Base-by-base conservation (phyloP, 495 filamentous ascomycete genomes). In the Tuber borchii region DNA sequence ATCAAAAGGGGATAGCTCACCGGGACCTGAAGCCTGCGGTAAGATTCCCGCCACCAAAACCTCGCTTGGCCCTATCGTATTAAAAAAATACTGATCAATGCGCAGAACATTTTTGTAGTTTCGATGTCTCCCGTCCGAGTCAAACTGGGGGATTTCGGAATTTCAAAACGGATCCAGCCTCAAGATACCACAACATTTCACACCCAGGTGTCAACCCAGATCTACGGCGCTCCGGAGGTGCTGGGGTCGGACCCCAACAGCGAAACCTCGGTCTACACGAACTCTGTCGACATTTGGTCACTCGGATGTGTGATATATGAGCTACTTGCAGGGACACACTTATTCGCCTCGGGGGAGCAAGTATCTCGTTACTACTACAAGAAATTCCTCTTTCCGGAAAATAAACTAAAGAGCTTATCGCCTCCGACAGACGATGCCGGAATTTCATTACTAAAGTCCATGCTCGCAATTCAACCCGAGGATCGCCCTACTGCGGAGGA, bases 31-130 rank as follows among this genome's bases (percentile, higher is more conserved):
- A 75, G n/a, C 76, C 76, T 34, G 56, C 56, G 26, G 56, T 65
- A 65, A 17, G 12, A 17, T 34, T n/a, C 56, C 14, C 34, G 16
- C 4, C 5, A 34, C 56, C 26, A 20, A 48, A 48, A 1, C 4
- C 4, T 39, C 93, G 97, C 68, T 90, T 89, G 31, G 85, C 34
- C 3, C 12, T 3, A 1, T 31, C 10, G 26, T n/a, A n/a, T n/a
- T n/a, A n/a, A n/a, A 16, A 17, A 6, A 34, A 16, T 65, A 34
- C 56, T 65, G 26, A 65, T 12, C 2, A 65, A 34, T 77, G 68
- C 39, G 40, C n/a, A 77, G 48, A 76, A 77, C 19, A 72, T 76
- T 48, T 45, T 75, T 26, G 51, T 75, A 14, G 77, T 37, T 20
- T 76, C 74, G 17, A 34, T 61, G 4, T 76, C 71, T 14, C 77